Base-by-base conservation (phyloP, 2,329 filamentous ascomycete species). In the Metarhizium humberi region DNA sequence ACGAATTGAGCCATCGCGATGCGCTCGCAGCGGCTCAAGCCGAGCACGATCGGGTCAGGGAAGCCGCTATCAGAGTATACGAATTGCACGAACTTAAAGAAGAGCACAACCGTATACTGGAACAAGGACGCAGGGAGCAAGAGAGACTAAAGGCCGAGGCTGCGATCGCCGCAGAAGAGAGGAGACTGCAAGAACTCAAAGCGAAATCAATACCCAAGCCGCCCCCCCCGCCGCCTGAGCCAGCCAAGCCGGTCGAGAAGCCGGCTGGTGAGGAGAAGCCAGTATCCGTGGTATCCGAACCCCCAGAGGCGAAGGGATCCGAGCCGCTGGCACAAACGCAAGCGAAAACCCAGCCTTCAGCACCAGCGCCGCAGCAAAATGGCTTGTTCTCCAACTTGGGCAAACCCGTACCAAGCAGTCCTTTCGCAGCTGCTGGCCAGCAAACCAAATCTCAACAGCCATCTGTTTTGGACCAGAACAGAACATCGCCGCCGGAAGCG, bases 31-130 rank as follows among this genome's bases (percentile, higher is more conserved):
- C 80, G 50, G 86, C 86, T 4, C 81, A 82, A 51, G 75, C 76
- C 14, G 80, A 86, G 63, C 88, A 91, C 66, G 80, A 87, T 42
- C 77, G 80, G 32, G 79, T 92, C 11, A 77, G 78, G 32, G 70
- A 77, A 54, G 70, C 70, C 34, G 79, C 79, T 7, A 66, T 80
- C 40, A 70, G 73, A 16, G 75, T 76, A 6, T 77, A 73, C 55
- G 69, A 78, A 56, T 67, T 78, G 45, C 72, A 81, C 56, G 70
- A 76, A 56, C 62, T 77, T 16, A 67, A 75, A 52, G 69, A 76
- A 58, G 71, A 78, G 58, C 70, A 75, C 57, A 64, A 70, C 40
- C 68, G 71, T 13, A 72, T 79, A 49, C 54, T 71, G 30, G 71
- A 73, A 47, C 69, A 73, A 53, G 75, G 80, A 62, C 69, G 71